These are phyloP conservation scores for Talaromyces sp. DNA, from an alignment of 2,329 filamentous ascomycete genomes.

Conservation along the genomic window DNA sequence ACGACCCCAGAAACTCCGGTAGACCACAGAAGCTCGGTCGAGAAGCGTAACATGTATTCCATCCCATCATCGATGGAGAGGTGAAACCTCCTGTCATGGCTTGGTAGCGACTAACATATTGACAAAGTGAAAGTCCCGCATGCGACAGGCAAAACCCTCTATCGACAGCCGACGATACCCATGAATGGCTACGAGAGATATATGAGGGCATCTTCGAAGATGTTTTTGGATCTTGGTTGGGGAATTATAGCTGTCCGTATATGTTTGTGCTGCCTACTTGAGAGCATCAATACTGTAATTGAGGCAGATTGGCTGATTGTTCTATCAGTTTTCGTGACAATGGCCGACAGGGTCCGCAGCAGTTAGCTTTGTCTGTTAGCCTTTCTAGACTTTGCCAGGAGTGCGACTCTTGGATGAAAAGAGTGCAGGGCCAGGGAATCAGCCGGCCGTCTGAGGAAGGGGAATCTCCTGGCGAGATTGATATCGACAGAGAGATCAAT, in stretches of 20 bases:
- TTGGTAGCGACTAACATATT: background rate
- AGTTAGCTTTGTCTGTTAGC: conserved; percentile 20
- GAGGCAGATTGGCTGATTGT: background rate
- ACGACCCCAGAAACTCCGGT: background rate
- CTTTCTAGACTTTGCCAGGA: conserved; percentile 22
- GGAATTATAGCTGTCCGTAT: conserved; percentile 44
- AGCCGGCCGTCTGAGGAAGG: conserved; percentile 11
- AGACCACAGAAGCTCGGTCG: background rate
- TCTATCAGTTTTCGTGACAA: conserved; percentile 14
- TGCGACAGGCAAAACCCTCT: background rate
- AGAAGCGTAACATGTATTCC: background rate
- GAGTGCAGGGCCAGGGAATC: conserved; percentile 24
- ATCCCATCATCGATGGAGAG: background rate
- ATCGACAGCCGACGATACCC: conserved; percentile 1
- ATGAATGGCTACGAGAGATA: conserved; percentile 26
- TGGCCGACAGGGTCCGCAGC: conserved; percentile 3
- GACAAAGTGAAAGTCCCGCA: background rate
- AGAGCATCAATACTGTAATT: conserved; percentile 5
- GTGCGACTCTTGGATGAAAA: conserved; percentile 38
- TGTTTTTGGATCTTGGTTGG: conserved; percentile 45
- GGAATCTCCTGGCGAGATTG: conserved; percentile 8
- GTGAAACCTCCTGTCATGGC: background rate
- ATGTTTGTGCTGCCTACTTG: conserved; percentile 29
- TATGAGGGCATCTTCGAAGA: conserved; percentile 40
- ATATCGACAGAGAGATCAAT: conserved; percentile 24